These are phyloP conservation scores for Spatholobus suberectus DNA, from an alignment of 306 rosid species.

Conservation along the genomic window DNA sequence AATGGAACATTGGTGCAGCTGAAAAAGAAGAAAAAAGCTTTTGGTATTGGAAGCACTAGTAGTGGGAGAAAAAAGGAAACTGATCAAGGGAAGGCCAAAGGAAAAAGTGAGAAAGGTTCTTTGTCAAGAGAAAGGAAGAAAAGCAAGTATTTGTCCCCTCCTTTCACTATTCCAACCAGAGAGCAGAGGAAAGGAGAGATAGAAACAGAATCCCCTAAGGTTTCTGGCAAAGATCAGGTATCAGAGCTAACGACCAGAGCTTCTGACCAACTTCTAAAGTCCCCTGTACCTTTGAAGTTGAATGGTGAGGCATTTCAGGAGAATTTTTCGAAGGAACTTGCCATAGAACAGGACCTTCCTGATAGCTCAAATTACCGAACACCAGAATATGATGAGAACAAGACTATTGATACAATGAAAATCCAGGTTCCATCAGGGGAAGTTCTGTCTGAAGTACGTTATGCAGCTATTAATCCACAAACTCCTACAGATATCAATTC, in stretches of 20 bases:
- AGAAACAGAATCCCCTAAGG: conserved; percentile 44
- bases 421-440: conserved; percentile 43
- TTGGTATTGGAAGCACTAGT: conserved; percentile 15
- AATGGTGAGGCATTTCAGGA: conserved; percentile 38
- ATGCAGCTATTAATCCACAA: conserved; percentile 51
- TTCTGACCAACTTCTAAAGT: conserved; percentile 29
- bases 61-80: conserved; percentile 36
- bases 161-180: conserved; percentile 57
- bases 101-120: conserved; percentile 42
- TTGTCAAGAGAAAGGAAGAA: conserved; percentile 70
- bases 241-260: conserved; percentile 42
- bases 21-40: conserved; percentile 47
- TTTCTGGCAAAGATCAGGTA: conserved; percentile 34
- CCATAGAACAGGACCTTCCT: conserved; percentile 21
- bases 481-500: conserved; percentile 29
- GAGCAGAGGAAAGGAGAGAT: conserved; percentile 53
- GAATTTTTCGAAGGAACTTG: conserved; percentile 35
- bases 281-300: conserved; percentile 39
- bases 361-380: conserved; percentile 37
- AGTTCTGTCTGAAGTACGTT: conserved; percentile 52
- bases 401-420: conserved; percentile 48
- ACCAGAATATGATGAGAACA: conserved; percentile 41
- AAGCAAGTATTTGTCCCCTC: conserved; percentile 85
- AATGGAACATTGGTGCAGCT: conserved; percentile 26
- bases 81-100: conserved; percentile 32